Evolutionary conservation across 371 early-diverging fungal species (phyloP), one percentile per base, ranked within the genome.

Genomic region (Spiromyces aspiralis): DNA sequence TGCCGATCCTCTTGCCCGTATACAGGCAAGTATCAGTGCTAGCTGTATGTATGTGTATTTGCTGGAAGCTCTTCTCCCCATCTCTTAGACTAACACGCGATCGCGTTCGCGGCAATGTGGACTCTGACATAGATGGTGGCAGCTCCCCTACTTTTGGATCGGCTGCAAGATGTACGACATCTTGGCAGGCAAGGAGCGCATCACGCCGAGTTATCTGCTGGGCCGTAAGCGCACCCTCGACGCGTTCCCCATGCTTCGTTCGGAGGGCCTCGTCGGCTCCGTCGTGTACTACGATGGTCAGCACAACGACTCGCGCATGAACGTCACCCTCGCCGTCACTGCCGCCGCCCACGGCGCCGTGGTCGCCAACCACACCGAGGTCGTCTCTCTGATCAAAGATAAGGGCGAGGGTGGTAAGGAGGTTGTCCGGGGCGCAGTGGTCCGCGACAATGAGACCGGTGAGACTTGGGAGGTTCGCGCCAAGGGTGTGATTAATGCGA

Each of bases 221-320:
- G 77, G 79, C 23, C 81, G 84, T 47, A 66, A 74, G 45, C 85
- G 88, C 67, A 90, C 97, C 0, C 72, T 93, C 50, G 88, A 94
- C 62, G 83, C 81, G 23, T 98, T 98, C 71, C 96, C 97, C 2
- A 91, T 90, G 87, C 73, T 99, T 47, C 85, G 90, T 62, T 75
- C 80, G 46, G 89, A 95, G 47, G 75, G 77, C 25, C 70, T 99
- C 23, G 86, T 85, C 3, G 99, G 99, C 23, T 88, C 96, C 12
- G 72, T 99, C 61, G 90, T 97, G 23, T 99, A 98, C 70, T 95
- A 90, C 64, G 99, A 99, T 70, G 99, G 95, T 44, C 91, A 91
- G 57, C 93, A 96, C 68, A 92, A 98, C 72, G 99, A 99, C 62
- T 83, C 95, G 2, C 77, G 99, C 53, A 93, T 94, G 87, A 98